Percentiles rank a stretch among this genome's conserved stretches.
phyloP scores from a whole-genome alignment of 2,329 filamentous ascomycete species.

The Colletotrichum nymphaeae region DNA sequence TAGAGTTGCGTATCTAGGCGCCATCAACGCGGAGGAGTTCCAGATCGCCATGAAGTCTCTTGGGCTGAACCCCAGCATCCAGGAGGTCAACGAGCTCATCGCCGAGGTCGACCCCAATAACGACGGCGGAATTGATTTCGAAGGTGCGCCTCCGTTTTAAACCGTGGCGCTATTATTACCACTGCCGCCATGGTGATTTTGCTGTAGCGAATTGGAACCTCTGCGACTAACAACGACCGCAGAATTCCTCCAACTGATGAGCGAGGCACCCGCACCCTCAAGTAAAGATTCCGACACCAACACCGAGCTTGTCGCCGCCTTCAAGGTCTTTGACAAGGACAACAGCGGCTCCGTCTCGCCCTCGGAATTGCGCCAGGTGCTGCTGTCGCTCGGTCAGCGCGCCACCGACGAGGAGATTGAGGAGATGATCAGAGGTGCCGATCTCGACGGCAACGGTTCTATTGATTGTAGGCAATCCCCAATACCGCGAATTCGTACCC shows the following conservation, averaged over 20 bases:
- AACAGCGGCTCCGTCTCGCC: constrained; percentile 37
- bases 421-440: constrained; percentile 37
- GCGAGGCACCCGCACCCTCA: constrained; percentile 33
- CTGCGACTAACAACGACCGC: background rate
- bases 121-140: constrained; percentile 36
- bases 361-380: constrained; percentile 37
- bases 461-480: constrained; percentile 34
- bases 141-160: constrained; percentile 13
- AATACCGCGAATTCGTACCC: background rate
- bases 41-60: constrained; percentile 38
- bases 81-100: constrained; percentile 38
- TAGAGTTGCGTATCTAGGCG: constrained; percentile 15
- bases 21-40: constrained; percentile 37
- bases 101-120: constrained; percentile 36
- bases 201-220: background rate
- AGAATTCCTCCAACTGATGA: constrained; percentile 38
- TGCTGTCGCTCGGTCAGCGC: constrained; percentile 37
- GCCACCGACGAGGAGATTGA: constrained; percentile 38
- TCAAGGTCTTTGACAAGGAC: constrained; percentile 38
- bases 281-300: constrained; percentile 33
- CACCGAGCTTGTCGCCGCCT: constrained; percentile 36
- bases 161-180: background rate
- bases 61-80: constrained; percentile 36
- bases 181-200: background rate
- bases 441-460: constrained; percentile 37